These are phyloP conservation scores for Laguncularia racemosa DNA, from an alignment of 345 rosid species.

Conservation along the genomic window DNA sequence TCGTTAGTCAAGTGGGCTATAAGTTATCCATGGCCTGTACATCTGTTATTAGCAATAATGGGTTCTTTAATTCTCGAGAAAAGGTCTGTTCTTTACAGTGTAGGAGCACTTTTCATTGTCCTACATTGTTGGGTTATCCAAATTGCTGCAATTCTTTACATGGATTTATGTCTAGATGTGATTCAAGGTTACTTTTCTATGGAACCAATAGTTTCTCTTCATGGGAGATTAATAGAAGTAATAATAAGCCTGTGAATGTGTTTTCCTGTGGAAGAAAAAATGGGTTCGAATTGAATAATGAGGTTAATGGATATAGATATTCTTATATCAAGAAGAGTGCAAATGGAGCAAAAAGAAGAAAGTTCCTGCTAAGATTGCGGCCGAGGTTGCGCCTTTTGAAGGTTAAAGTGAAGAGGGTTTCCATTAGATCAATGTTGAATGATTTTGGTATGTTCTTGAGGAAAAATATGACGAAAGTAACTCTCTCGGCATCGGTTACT, in stretches of 20 bases:
- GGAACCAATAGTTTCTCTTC: conserved; percentile 19
- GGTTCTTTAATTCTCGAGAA: conserved; percentile 23
- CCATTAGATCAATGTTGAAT: conserved; percentile 39
- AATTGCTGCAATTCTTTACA: conserved; percentile 17
- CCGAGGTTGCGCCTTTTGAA: conserved; percentile 60
- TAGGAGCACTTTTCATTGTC: conserved; percentile 14
- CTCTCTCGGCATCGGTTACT: conserved; percentile 37
- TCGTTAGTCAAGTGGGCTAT: not conserved
- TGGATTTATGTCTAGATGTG: conserved; percentile 23
- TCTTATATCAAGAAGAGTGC: conserved; percentile 20
- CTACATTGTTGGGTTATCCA: conserved; percentile 16
- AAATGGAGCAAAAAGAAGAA: conserved; percentile 26
- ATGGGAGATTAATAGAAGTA: conserved; percentile 21
- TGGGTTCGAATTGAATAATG: conserved; percentile 22
- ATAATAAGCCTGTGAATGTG: conserved; percentile 23
- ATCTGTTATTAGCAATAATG: conserved; percentile 48
- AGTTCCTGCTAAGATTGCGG: conserved; percentile 53
- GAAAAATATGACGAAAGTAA: conserved; percentile 48
- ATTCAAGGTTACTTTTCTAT: conserved; percentile 23
- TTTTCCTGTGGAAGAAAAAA: conserved; percentile 28
- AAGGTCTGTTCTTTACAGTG: conserved; percentile 23
- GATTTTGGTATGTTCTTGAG: conserved; percentile 40
- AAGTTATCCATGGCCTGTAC: conserved; percentile 39
- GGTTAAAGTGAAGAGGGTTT: conserved; percentile 40
- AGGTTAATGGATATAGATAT: conserved; percentile 25